Conservation (phyloP, 2,329 filamentous ascomycete genomes). For the Nothomitra cinnamomea region DNA sequence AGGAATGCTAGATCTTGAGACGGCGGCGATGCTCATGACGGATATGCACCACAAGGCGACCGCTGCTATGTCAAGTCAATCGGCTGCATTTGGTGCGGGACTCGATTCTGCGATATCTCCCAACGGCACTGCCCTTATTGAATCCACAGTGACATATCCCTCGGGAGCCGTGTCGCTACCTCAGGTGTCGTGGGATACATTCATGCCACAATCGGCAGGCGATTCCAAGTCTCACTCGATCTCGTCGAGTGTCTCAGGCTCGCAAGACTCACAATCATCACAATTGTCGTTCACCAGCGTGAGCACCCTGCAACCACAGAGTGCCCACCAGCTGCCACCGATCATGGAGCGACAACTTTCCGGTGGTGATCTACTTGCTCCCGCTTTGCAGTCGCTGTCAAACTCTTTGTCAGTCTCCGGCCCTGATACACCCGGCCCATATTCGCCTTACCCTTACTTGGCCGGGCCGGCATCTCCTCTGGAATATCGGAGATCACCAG, state of each 20-base stretch:
- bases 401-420: constrained; percentile 53
- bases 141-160: constrained; percentile 59
- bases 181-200: constrained; percentile 82
- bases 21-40: constrained; percentile 95
- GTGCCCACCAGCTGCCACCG: constrained; percentile 46
- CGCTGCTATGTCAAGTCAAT: constrained; percentile 40
- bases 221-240: constrained; percentile 65
- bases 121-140: constrained; percentile 54
- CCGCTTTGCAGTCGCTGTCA: constrained; percentile 48
- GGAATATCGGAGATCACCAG: constrained; percentile 53
- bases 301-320: constrained; percentile 35
- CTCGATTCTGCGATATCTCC: constrained; percentile 56
- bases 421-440: constrained; percentile 51
- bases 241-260: constrained; percentile 44
- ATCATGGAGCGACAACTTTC: constrained; percentile 48
- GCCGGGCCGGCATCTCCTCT: constrained; percentile 50
- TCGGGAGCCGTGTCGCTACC: constrained; percentile 66
- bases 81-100: constrained; percentile 23
- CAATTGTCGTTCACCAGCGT: constrained; percentile 44
- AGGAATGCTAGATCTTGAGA: constrained; percentile 87
- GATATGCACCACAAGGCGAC: constrained; percentile 95
- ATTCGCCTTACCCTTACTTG: constrained; percentile 55
- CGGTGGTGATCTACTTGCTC: constrained; percentile 41
- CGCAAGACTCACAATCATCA: constrained; percentile 43
- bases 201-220: constrained; percentile 51